phyloP scores from a whole-genome alignment of 2,329 filamentous ascomycete genomes.

The Trichophyton mentagrophytes region DNA sequence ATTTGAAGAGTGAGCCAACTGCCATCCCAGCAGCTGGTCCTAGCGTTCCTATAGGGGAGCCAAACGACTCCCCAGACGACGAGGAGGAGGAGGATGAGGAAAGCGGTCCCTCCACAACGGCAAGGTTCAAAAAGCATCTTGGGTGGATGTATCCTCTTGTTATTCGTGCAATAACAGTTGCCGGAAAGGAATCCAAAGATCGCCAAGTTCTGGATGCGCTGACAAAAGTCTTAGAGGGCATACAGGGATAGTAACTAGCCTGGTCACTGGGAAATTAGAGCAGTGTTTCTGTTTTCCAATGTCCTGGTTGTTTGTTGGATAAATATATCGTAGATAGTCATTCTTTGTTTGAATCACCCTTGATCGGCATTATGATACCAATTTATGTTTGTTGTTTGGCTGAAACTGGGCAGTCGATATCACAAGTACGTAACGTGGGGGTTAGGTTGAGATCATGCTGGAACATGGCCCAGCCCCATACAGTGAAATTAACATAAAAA shows the following conservation, averaged over 20 bases:
- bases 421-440: not conserved
- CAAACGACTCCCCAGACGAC: slow-evolving; percentile 16
- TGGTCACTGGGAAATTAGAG: not conserved
- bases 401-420: not conserved
- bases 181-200: slow-evolving; percentile 29
- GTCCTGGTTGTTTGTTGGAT: not conserved
- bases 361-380: not conserved
- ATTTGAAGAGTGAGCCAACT: slow-evolving; percentile 54
- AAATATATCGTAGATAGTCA: not conserved
- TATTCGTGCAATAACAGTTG: slow-evolving; percentile 26
- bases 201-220: slow-evolving; percentile 37
- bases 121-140: slow-evolving; percentile 56
- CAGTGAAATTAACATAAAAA: not conserved
- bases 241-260: slow-evolving; percentile 1
- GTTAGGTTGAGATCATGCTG: not conserved
- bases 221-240: slow-evolving; percentile 43
- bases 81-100: slow-evolving; percentile 9
- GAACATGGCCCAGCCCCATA: not conserved
- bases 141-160: slow-evolving; percentile 66
- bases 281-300: not conserved
- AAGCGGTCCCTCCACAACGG: not conserved
- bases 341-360: not conserved
- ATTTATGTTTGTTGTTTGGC: not conserved
- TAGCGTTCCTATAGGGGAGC: slow-evolving; percentile 12
- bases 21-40: slow-evolving; percentile 46